A percentile compares a stretch with the other conserved stretches of the same genome.
phyloP scores from a whole-genome alignment of 208 protist genomes.

The Sergeia podlipaevii region DNA sequence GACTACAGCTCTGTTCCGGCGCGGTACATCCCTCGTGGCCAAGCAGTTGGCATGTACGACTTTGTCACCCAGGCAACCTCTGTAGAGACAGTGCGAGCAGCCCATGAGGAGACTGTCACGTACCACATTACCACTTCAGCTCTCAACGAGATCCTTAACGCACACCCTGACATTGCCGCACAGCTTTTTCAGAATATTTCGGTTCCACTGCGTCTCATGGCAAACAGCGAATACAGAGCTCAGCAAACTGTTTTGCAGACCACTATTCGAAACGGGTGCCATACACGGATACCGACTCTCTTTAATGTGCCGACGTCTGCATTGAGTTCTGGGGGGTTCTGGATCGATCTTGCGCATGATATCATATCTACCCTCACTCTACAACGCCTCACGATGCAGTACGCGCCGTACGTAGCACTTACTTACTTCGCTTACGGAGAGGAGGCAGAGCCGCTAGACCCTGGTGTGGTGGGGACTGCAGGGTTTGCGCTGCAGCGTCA shows the following conservation, averaged over 20 bases:
- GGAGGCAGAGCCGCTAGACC: constrained; percentile 14
- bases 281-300: constrained; percentile 39
- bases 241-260: constrained; percentile 37
- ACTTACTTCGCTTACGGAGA: no score
- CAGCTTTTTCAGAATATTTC: constrained; percentile 81
- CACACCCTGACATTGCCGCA: constrained; percentile 63
- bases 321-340: no score
- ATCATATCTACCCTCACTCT: constrained; percentile 38
- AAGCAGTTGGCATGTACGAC: constrained; percentile 79
- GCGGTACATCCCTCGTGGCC: constrained; percentile 47
- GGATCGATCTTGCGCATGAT: constrained; percentile 70
- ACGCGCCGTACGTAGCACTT: constrained; percentile 31
- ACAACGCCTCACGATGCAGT: constrained; percentile 47
- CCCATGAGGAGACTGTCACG: constrained; percentile 62
- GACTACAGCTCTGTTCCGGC: constrained; percentile 49
- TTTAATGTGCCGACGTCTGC: constrained; percentile 20
- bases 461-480: constrained; percentile 4
- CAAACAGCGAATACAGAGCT: constrained; percentile 49
- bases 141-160: constrained; percentile 71
- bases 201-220: constrained; percentile 57
- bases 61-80: constrained; percentile 67
- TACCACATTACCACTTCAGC: constrained; percentile 73
- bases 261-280: constrained; percentile 37
- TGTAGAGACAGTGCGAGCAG: constrained; percentile 65
- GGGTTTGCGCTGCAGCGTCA: constrained; percentile 15